Evolutionary conservation across 345 rosid species (phyloP).

Genomic region (Eucalyptus erythrocorys): DNA sequence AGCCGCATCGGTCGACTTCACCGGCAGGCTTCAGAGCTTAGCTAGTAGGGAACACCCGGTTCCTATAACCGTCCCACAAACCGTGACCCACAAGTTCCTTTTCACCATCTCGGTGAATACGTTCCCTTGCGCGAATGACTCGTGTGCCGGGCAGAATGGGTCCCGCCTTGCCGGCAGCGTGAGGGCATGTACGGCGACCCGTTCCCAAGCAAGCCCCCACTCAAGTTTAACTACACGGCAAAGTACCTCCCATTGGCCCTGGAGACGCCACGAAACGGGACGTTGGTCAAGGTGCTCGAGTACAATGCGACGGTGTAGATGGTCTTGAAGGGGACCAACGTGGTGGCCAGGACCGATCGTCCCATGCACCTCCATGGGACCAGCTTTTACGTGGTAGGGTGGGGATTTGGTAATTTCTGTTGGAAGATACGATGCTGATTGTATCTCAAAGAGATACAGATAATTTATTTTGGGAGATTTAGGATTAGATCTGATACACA

Average conservation of each 20-base stretch:
- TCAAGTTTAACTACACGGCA: neutral
- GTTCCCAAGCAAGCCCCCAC: conserved; percentile 1
- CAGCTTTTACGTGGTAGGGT: conserved; percentile 31
- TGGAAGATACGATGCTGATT: too few relatives aligned
- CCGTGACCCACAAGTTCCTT: conserved; percentile 10
- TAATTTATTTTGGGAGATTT: too few relatives aligned
- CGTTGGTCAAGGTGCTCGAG: conserved; percentile 5
- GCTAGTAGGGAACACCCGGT: conserved; percentile 3
- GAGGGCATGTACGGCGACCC: neutral
- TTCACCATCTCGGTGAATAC: conserved; percentile 21
- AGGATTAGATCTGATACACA: too few relatives aligned
- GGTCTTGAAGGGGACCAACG: conserved; percentile 30
- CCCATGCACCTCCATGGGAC: conserved; percentile 41
- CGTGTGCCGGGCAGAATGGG: neutral
- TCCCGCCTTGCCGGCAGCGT: neutral
- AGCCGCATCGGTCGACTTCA: conserved; percentile 7
- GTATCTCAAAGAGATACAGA: too few relatives aligned
- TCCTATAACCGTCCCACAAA: conserved; percentile 13
- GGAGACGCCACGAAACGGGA: neutral
- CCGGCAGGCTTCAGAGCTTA: conserved; percentile 4
- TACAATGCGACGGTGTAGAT: conserved; percentile 18
- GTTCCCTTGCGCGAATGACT: conserved; percentile 1
- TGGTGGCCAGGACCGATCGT: conserved; percentile 13
- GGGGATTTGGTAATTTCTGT: conserved; percentile 35
- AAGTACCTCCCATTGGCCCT: neutral